phyloP scores from a whole-genome alignment of 192 early-diverging fungal genomes.

The Coemansia sp. region DNA sequence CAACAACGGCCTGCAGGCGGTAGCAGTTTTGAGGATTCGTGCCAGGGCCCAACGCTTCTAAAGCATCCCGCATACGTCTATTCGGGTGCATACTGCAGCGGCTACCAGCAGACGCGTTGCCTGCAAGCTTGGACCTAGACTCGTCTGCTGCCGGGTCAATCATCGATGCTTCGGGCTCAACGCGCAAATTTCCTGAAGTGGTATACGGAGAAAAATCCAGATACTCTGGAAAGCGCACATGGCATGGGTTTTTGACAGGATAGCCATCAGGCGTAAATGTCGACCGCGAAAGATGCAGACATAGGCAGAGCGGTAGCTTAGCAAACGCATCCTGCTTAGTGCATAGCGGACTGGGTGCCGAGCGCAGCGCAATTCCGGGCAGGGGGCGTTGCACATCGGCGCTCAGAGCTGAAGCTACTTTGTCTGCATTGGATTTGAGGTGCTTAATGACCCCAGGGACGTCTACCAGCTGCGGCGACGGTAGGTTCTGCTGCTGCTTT shows the following conservation, averaged over 20 bases:
- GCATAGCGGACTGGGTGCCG: constrained; percentile 52
- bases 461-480: constrained; percentile 37
- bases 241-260: constrained; percentile 77
- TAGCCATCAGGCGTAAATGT: constrained; percentile 71
- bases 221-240: constrained; percentile 75
- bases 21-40: constrained; percentile 56
- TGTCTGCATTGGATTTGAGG: constrained; percentile 29
- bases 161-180: constrained; percentile 60
- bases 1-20: constrained; percentile 80
- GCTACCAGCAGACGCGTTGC: not conserved
- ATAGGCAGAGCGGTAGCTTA: constrained; percentile 70
- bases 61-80: constrained; percentile 34
- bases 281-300: constrained; percentile 83
- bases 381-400: constrained; percentile 51
- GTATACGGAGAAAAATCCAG: constrained; percentile 73
- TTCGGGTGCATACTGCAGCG: constrained; percentile 6
- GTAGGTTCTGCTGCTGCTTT: constrained; percentile 23
- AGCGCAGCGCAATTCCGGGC: constrained; percentile 42
- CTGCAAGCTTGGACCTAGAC: not conserved
- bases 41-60: constrained; percentile 32
- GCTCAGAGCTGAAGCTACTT: constrained; percentile 46
- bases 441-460: constrained; percentile 33
- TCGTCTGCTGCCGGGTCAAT: constrained; percentile 17
- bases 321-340: constrained; percentile 83
- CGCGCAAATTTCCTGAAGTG: constrained; percentile 60